Evolutionary conservation across 1,284 basidiomycete species (phyloP).

Genomic region (Malassezia equina): DNA sequence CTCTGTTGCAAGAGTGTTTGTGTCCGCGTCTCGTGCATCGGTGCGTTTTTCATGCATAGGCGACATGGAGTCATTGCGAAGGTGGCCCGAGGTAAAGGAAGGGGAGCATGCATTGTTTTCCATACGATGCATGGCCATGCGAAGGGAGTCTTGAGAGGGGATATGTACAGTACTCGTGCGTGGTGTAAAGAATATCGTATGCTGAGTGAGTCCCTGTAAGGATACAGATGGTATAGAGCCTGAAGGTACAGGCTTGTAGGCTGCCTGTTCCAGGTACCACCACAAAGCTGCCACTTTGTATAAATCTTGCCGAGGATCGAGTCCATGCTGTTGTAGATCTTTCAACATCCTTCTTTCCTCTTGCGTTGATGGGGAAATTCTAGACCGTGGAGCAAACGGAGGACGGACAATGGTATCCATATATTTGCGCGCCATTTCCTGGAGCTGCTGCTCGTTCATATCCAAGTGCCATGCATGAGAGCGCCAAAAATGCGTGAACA

Average conservation of each 20-base stretch:
- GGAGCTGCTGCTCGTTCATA: not conserved
- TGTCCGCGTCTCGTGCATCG: not conserved
- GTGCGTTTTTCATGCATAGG: not conserved
- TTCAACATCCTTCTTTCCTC: conserved; percentile 5
- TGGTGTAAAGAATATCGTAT: conserved; percentile 77
- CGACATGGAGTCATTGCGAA: not conserved
- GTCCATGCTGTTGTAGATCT: not conserved
- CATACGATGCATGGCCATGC: not conserved
- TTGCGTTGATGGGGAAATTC: not conserved
- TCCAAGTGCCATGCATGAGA: not conserved
- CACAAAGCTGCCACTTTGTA: conserved; percentile 10
- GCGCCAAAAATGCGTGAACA: not conserved
- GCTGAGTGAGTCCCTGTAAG: conserved; percentile 72
- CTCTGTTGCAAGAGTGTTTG: not conserved
- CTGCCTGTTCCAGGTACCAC: conserved; percentile 7
- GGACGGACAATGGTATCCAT: conserved; percentile 6
- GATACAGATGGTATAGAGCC: conserved; percentile 51
- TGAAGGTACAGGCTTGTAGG: not conserved
- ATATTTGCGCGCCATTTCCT: not conserved
- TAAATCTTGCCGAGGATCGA: not conserved
- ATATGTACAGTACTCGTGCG: conserved; percentile 7
- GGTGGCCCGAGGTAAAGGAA: not conserved
- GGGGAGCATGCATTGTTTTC: not conserved
- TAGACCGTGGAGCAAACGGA: not conserved
- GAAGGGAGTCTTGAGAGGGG: not conserved